Conservation (phyloP, 352 stramenopile genomes). For the Globisporangium echinulatum region DNA sequence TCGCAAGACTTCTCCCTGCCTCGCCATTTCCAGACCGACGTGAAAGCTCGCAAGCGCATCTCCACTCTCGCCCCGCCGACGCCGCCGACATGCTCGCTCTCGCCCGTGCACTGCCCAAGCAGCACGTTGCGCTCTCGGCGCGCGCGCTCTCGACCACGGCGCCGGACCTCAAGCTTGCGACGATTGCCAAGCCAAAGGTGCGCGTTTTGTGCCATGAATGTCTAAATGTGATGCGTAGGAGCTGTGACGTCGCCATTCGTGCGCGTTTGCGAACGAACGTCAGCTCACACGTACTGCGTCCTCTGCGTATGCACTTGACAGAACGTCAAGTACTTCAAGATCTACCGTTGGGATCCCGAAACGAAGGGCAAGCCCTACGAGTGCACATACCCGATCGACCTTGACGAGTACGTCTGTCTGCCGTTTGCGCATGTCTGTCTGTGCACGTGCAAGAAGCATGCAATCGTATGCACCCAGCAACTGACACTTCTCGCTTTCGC, state of each 20-base stretch:
- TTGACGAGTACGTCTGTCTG: conserved; percentile 88
- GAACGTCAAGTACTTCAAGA: conserved; percentile 98
- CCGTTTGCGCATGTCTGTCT: background rate
- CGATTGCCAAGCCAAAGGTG: conserved; percentile 63
- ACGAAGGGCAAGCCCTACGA: conserved; percentile 92
- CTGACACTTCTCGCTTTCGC: conserved; percentile 2
- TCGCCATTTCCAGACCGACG: conserved; percentile 10
- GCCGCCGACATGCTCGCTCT: conserved; percentile 9
- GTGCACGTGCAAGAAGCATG: too few species aligned
- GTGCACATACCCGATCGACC: conserved; percentile 95
- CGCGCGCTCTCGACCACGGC: conserved; percentile 52
- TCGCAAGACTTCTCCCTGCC: background rate
- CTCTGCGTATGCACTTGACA: conserved; percentile 17
- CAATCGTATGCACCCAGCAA: background rate
- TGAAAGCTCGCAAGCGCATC: conserved; percentile 4
- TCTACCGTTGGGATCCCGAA: conserved; percentile 99
- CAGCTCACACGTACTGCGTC: background rate
- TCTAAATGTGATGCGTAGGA: too few species aligned
- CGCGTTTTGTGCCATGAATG: conserved; percentile 4
- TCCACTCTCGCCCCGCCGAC: background rate
- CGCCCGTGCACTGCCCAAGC: conserved; percentile 18
- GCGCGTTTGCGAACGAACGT: background rate
- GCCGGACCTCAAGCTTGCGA: conserved; percentile 71
- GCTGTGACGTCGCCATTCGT: background rate
- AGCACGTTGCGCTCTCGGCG: conserved; percentile 28